Evolutionary conservation across 1,284 basidiomycete genomes (phyloP).

Genomic region (Takashimella koratensis): DNA sequence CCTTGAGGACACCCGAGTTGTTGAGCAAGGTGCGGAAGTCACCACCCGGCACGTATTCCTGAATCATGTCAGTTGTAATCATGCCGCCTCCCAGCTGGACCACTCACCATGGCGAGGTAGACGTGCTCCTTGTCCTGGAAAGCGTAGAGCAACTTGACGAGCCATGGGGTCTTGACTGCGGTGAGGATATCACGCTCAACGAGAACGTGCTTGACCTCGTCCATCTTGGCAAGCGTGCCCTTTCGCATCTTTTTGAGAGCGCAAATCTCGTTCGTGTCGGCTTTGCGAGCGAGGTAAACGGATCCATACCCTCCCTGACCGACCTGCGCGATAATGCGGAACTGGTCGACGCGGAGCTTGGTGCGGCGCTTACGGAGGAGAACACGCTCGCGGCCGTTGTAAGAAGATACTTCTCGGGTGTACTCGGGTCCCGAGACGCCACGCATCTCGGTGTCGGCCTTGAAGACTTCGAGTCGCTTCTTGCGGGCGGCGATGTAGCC

Average conservation of each 20-base stretch:
- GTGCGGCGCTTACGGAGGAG: slow-evolving; percentile 79
- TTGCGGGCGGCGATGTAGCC: slow-evolving; percentile 81
- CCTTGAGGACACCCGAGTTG: slow-evolving; percentile 92
- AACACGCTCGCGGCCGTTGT: slow-evolving; percentile 86
- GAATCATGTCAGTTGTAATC: neutral
- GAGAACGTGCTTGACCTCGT: slow-evolving; percentile 85
- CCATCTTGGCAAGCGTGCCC: slow-evolving; percentile 90
- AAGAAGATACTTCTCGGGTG: slow-evolving; percentile 78
- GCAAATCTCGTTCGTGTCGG: slow-evolving; percentile 86
- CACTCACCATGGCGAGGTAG: slow-evolving; percentile 78
- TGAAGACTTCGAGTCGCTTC: slow-evolving; percentile 73
- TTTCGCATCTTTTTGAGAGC: slow-evolving; percentile 96
- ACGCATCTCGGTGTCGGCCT: slow-evolving; percentile 71
- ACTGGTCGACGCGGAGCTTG: slow-evolving; percentile 82
- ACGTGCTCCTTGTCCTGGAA: slow-evolving; percentile 87
- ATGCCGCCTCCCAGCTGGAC: neutral
- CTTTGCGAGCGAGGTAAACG: slow-evolving; percentile 87
- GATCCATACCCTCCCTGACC: slow-evolving; percentile 97
- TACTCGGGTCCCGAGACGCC: slow-evolving; percentile 60
- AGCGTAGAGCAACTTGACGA: slow-evolving; percentile 85
- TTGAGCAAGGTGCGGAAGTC: slow-evolving; percentile 93
- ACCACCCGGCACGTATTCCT: slow-evolving; percentile 93
- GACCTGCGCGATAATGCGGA: slow-evolving; percentile 91
- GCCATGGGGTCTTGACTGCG: slow-evolving; percentile 91
- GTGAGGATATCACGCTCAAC: slow-evolving; percentile 96